Evolutionary conservation across 1,139 yeast genomes (phyloP), one percentile per base, ranked within the genome.

Genomic region (Yamadazyma dendronema): DNA sequence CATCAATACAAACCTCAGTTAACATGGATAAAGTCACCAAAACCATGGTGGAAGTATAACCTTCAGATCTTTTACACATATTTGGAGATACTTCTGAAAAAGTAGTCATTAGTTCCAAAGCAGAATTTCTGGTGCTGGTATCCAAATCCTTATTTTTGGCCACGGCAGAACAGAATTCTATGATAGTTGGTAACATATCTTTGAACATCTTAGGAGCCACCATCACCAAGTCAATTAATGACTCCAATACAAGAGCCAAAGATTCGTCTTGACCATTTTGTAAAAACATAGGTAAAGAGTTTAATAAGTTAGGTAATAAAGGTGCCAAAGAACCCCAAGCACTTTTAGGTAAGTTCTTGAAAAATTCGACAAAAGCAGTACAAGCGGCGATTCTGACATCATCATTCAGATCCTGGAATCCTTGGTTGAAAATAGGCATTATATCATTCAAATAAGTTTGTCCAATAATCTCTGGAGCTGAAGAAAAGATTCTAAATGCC

Each of bases 191-290:
- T 60, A 92, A 90, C 86, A 90, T 86, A 35, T 87, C 88, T 53
- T 78, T 80, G 67, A 92, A 92, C 80, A 92, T 79, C 56, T 90
- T 92, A 36, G 98, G 98, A 9, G 97, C 97, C 45, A 90, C 67
- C 49, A 85, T 94, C 8, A 90, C 96, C 44, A 92, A 74, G 52
- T 92, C 97, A 42, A 90, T 88, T 50, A 92, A 72, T 9, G 90
- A 76, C 60, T 88, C 96, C 47, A 92, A 75, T n/a, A 90, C 96
- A 5, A 87, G 74, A 1, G 96, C 83, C 50, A 92, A 74, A 10
- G 96, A 87, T 19, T 74, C 69, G 40, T 88, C 94, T 56, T 88
- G 86, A 31, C 89, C 89, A 51, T 72, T 80, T 46, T 79, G 83
- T 41, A 89, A 72, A 49, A 92, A 78, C 49, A 90, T 82, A 35